Evolutionary conservation across 169 alveolate genomes (phyloP).

Genomic region (Plasmodium gallinaceum): DNA sequence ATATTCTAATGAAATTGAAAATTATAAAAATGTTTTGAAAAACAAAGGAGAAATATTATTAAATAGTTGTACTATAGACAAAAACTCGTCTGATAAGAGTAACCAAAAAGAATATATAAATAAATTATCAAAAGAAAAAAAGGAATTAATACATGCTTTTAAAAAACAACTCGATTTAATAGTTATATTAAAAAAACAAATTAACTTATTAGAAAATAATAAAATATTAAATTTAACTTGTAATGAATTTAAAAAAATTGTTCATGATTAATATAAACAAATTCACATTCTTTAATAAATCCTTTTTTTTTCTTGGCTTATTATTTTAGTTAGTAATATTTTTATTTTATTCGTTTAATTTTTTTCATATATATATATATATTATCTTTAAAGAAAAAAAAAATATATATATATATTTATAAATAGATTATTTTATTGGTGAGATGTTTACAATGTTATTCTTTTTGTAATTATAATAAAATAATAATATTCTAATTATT

Average conservation of each 20-base stretch:
- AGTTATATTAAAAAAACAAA: conserved; percentile 64
- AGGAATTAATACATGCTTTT: conserved; percentile 63
- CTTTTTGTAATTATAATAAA: background rate
- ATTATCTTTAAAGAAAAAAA: too few species aligned
- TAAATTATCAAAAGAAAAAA: conserved; percentile 49
- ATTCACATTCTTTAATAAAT: too few species aligned
- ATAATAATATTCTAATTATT: background rate
- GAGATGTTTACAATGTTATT: background rate
- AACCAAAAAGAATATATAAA: conserved; percentile 49
- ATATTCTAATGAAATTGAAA: conserved; percentile 50
- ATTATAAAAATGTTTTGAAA: conserved; percentile 53
- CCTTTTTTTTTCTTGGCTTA: too few species aligned
- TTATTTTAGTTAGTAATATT: too few species aligned
- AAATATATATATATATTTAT: too few species aligned
- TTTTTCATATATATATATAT: too few species aligned
- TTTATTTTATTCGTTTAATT: too few species aligned
- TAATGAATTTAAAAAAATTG: conserved; percentile 32
- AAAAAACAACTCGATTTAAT: conserved; percentile 62
- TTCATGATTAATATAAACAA: conserved; percentile 15
- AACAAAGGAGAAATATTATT: conserved; percentile 59
- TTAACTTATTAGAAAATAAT: conserved; percentile 52
- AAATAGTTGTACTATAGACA: conserved; percentile 40
- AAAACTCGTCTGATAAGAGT: conserved; percentile 20
- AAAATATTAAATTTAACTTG: conserved; percentile 54
- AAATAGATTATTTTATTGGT: background rate